phyloP scores from a whole-genome alignment of 2,329 filamentous ascomycete species.

The Pezicula carpinea region DNA sequence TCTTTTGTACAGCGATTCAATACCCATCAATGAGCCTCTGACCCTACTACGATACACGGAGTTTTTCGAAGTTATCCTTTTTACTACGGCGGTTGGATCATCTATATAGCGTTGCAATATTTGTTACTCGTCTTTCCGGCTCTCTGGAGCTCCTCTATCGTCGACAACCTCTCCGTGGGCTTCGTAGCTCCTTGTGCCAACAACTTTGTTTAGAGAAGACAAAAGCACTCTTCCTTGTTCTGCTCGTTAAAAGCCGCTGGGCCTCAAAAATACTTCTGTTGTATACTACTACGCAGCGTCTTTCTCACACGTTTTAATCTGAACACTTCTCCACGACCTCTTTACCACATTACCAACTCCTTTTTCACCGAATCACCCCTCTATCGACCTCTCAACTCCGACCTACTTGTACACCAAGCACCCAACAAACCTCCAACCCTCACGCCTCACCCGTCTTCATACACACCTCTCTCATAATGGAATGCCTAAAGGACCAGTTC shows the following conservation, averaged over 20 bases:
- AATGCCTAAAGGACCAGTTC: conserved; percentile 83
- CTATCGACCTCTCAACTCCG: conserved; percentile 13
- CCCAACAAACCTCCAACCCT: conserved; percentile 10
- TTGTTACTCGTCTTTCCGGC: conserved; percentile 23
- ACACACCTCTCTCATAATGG: conserved; percentile 61
- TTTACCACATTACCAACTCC: conserved; percentile 3
- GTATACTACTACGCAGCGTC: conserved; percentile 20
- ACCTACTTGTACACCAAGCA: conserved; percentile 12
- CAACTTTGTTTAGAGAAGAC: conserved; percentile 30
- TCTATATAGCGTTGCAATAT: conserved; percentile 32
- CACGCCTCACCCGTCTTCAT: conserved; percentile 11
- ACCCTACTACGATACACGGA: conserved; percentile 31
- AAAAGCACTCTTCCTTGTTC: conserved; percentile 28
- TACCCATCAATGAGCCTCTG: conserved; percentile 36
- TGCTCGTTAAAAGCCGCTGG: conserved; percentile 20
- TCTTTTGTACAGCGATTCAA: conserved; percentile 49
- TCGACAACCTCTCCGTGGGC: conserved; percentile 13
- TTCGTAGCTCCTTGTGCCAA: conserved; percentile 26
- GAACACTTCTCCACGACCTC: conserved; percentile 13
- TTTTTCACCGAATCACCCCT: not conserved
- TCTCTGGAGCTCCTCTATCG: conserved; percentile 18
- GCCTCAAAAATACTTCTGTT: conserved; percentile 26
- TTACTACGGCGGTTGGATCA: conserved; percentile 25
- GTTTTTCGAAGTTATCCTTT: conserved; percentile 28
- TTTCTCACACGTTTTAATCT: conserved; percentile 18